phyloP scores from a whole-genome alignment of 73 alveolate genomes.

The Stentor coeruleus region DNA sequence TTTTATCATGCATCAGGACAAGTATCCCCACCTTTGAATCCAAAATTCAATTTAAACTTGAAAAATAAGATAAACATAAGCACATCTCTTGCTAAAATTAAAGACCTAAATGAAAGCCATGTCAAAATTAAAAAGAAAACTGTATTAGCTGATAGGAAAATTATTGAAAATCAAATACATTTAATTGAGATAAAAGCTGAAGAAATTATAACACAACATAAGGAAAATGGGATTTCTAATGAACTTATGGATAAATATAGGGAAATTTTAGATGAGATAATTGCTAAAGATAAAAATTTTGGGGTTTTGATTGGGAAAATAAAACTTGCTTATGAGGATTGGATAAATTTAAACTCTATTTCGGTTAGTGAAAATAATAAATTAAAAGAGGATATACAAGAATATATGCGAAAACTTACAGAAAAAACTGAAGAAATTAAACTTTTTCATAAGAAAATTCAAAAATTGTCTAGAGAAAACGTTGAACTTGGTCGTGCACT shows the following conservation, averaged over 20 bases:
- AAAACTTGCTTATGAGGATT: neutral
- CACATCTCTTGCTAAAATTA: neutral
- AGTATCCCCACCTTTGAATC: neutral
- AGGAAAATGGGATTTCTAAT: neutral
- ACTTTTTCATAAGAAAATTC: neutral
- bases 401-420: neutral
- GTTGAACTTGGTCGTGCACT: neutral
- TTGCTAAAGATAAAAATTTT: neutral
- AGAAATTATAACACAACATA: neutral
- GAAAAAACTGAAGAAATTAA: neutral
- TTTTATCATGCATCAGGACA: neutral
- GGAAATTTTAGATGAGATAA: conserved; percentile 1
- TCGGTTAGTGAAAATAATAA: neutral
- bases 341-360: neutral
- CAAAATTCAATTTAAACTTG: neutral
- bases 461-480: conserved; percentile 5
- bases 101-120: neutral
- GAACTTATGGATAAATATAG: neutral
- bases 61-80: neutral
- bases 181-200: neutral
- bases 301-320: neutral
- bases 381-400: neutral
- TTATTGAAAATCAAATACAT: neutral
- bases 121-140: too few relatives aligned
- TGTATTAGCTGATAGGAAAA: neutral